Evolutionary conservation across 2,329 filamentous ascomycete genomes (phyloP), one percentile per base, ranked within the genome.

Genomic region (Nannizzia gypsea): DNA sequence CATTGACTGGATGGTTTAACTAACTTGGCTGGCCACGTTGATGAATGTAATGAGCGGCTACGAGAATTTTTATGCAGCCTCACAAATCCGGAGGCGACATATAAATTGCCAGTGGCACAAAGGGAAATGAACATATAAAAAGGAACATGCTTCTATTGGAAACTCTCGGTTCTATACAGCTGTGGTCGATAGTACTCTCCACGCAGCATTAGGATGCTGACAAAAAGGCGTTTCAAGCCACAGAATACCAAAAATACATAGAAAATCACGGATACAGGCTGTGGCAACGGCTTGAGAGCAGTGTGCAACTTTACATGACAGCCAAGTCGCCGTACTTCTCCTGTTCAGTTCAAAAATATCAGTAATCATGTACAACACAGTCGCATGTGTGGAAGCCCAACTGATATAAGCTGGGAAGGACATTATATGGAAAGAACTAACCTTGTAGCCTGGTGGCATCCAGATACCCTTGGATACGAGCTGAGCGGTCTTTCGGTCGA

Each of bases 301-400:
- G n/a, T 20, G 50, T 54, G 50, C 50, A 17, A 17, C 28, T 83
- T 84, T 96, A 99, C 76, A 97, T 82, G 70, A 95, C 80, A 70
- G 93, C 92, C 70, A 97, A 86, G 76, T 97, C 91, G 81, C 93
- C 93, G 78, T 97, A 99, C 84, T 91, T 95, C 85, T 99, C 93
- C 92, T 97, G 71, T 67, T 71, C 54, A 67, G 63, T 22, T 24
- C 34, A 54, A 15, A 3, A 2, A 59, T 59, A 22, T 42, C 6
- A 40, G 48, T 54, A 40, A 42, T 22, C 13, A 50, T 24, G 36
- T 26, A 48, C 22, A 22, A 26, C 38, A n/a, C 24, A 24, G 6
- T 38, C 52, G 36, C 5, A 0, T 6, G 4, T 22, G 54, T 6
- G 31, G n/a, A 1, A 50, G 24, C 28, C 9, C 56, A 3, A 36